phyloP scores from a whole-genome alignment of 1,284 basidiomycete genomes.

The Leccinum fallax region DNA sequence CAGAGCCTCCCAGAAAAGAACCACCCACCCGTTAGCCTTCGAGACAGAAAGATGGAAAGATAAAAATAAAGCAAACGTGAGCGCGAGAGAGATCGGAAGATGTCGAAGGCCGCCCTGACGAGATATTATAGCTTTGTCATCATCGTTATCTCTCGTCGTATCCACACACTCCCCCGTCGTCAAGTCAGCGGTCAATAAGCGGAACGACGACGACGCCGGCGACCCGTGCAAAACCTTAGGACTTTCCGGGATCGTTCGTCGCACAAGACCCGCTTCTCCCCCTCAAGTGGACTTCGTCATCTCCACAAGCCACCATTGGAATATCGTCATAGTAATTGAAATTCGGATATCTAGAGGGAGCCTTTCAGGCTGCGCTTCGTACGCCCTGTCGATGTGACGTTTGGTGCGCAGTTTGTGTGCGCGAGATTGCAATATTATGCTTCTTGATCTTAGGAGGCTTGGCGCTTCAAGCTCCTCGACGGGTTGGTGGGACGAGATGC shows the following conservation, averaged over 20 bases:
- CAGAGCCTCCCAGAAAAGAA: background rate
- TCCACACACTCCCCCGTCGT: background rate
- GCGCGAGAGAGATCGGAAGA: background rate
- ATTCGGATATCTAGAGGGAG: background rate
- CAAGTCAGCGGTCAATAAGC: background rate
- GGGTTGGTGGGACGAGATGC: background rate
- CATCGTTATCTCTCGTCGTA: background rate
- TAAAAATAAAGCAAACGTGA: background rate
- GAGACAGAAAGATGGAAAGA: background rate
- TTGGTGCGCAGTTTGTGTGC: background rate
- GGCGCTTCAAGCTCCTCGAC: background rate
- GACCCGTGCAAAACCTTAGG: background rate
- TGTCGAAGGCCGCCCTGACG: background rate
- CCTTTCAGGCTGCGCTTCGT: background rate
- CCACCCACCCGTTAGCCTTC: background rate
- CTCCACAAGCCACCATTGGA: background rate
- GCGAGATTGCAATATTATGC: background rate
- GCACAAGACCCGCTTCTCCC: background rate
- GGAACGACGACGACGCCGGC: background rate
- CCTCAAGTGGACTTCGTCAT: background rate
- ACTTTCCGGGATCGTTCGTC: background rate
- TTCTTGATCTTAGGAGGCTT: background rate
- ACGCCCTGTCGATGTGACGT: background rate
- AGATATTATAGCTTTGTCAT: background rate
- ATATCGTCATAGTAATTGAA: conserved; percentile 3